phyloP scores from a whole-genome alignment of 371 early-diverging fungal genomes.

The Globomyces sp. region DNA sequence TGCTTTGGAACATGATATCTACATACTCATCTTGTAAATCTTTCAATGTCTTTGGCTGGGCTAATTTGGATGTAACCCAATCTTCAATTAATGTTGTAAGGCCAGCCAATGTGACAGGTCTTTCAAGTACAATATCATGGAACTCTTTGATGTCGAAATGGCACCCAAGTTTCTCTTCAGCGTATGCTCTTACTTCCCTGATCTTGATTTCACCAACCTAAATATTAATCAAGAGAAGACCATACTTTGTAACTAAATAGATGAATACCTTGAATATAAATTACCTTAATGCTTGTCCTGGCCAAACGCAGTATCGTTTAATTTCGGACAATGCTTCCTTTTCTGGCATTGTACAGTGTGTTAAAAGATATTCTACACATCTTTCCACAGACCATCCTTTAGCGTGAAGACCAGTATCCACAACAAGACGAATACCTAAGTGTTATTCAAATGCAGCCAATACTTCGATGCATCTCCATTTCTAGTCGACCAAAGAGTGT shows the following conservation, averaged over 20 bases:
- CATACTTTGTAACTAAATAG: too few relatives aligned
- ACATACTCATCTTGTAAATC: constrained; percentile 9
- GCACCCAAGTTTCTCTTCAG: constrained; percentile 34
- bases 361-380: constrained; percentile 31
- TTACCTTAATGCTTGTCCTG: constrained; percentile 44
- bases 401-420: constrained; percentile 42
- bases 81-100: constrained; percentile 25
- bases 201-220: constrained; percentile 46
- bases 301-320: constrained; percentile 35
- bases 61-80: constrained; percentile 21
- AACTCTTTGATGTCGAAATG: constrained; percentile 38
- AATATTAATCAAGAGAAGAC: too few relatives aligned
- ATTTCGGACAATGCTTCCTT: constrained; percentile 35
- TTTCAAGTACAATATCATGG: constrained; percentile 30
- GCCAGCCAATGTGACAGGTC: constrained; percentile 29
- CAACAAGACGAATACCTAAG: constrained; percentile 43
- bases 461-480: constrained; percentile 42
- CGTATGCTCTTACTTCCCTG: constrained; percentile 31
- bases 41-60: neutral
- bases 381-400: constrained; percentile 40
- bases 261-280: too few relatives aligned
- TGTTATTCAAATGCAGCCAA: too few relatives aligned
- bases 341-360: constrained; percentile 29
- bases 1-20: neutral
- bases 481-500: constrained; percentile 40